Evolutionary conservation across 2,329 filamentous ascomycete genomes (phyloP).

Genomic region (Dendryphion nanum): DNA sequence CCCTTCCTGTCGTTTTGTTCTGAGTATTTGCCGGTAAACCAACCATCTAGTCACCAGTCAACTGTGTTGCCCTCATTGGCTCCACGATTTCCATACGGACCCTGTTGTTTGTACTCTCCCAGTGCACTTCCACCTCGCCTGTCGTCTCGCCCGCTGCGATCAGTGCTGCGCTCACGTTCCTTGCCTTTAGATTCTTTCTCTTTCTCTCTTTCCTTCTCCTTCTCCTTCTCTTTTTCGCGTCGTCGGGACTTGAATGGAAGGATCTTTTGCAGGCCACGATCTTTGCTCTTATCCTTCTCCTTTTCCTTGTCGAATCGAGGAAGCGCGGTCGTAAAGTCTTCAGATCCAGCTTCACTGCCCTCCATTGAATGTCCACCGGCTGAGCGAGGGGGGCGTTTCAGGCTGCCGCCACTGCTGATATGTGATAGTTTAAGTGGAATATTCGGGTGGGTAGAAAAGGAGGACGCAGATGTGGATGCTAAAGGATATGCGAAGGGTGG

Average conservation of each 20-base stretch:
- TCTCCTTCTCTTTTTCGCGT: conserved; percentile 23
- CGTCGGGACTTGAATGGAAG: conserved; percentile 34
- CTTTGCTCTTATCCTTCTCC: conserved; percentile 36
- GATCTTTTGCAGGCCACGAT: conserved; percentile 40
- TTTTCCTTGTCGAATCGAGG: conserved; percentile 36
- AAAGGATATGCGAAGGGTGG: conserved; percentile 29
- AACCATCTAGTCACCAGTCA: conserved; percentile 38
- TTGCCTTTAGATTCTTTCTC: conserved; percentile 9
- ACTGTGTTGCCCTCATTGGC: conserved; percentile 10
- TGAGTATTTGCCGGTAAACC: conserved; percentile 28
- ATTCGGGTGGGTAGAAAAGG: conserved; percentile 24
- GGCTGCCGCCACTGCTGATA: conserved; percentile 14
- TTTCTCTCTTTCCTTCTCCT: conserved; percentile 17
- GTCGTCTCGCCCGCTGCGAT: conserved; percentile 5
- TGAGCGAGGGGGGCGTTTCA: conserved; percentile 25
- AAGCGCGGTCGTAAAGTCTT: conserved; percentile 36
- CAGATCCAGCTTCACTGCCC: conserved; percentile 35
- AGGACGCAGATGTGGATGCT: conserved; percentile 19
- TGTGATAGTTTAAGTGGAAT: conserved; percentile 23
- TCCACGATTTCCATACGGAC: conserved; percentile 8
- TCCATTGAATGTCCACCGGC: conserved; percentile 27
- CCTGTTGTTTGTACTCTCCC: conserved; percentile 16
- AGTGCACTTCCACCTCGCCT: conserved; percentile 13
- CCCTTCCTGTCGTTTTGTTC: conserved; percentile 3
- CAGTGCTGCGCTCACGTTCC: conserved; percentile 16